Percentiles rank a stretch among this genome's conserved stretches.
Evolutionary conservation across 2,329 filamentous ascomycete species (phyloP).

Genomic region (Fusarium nanum): DNA sequence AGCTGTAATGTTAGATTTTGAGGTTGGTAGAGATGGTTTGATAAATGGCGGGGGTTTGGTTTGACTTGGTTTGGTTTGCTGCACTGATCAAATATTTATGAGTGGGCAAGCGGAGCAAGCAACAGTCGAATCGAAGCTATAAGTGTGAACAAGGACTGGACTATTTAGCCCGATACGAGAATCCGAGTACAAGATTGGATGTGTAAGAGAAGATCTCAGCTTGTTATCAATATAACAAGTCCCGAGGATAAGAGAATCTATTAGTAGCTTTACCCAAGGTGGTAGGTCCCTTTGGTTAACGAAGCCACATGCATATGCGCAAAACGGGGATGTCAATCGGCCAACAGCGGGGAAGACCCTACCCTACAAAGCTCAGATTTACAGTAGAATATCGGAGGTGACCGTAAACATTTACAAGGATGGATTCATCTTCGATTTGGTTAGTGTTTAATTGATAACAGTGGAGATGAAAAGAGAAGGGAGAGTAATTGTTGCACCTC

Average conservation of each 20-base stretch:
- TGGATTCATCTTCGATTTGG: slow-evolving; percentile 4
- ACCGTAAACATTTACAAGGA: slow-evolving; percentile 24
- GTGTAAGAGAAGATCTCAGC: slow-evolving; percentile 27
- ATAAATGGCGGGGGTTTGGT: slow-evolving; percentile 23
- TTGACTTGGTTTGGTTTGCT: slow-evolving; percentile 6
- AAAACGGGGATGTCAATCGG: slow-evolving; percentile 42
- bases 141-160: background rate
- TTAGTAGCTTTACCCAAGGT: slow-evolving; percentile 29
- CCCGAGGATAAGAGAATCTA: slow-evolving; percentile 36
- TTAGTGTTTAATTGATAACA: slow-evolving; percentile 8
- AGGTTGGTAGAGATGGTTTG: slow-evolving; percentile 4
- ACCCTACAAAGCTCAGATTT: slow-evolving; percentile 11
- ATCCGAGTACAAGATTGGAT: slow-evolving; percentile 20
- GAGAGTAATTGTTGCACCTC: background rate
- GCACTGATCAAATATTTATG: slow-evolving; percentile 25
- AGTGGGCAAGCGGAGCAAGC: slow-evolving; percentile 12
- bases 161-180: slow-evolving; percentile 1
- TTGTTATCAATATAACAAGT: slow-evolving; percentile 28
- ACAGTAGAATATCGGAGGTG: slow-evolving; percentile 28
- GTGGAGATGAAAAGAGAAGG: background rate
- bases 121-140: slow-evolving; percentile 7
- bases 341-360: slow-evolving; percentile 22
- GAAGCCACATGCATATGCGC: slow-evolving; percentile 43
- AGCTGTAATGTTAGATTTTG: slow-evolving; percentile 25
- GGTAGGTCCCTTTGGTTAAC: slow-evolving; percentile 29